phyloP scores from a whole-genome alignment of 192 early-diverging fungal species.

The Kickxella alabastrina region DNA sequence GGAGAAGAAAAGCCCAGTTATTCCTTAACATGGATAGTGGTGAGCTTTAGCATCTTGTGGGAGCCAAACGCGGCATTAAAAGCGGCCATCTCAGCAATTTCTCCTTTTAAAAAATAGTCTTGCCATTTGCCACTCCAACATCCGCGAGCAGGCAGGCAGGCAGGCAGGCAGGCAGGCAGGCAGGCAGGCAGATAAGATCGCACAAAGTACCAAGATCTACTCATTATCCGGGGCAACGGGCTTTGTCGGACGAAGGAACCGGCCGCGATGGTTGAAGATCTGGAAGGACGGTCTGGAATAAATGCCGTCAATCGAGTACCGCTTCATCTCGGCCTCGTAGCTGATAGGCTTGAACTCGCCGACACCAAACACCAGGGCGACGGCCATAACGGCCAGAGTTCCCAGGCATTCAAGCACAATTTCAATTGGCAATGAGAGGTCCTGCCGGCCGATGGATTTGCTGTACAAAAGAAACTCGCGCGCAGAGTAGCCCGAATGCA shows the following conservation, averaged over 20 bases:
- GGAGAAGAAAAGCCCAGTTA: too few relatives aligned
- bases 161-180: too few relatives aligned
- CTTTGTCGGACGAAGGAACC: constrained; percentile 30
- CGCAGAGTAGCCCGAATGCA: constrained; percentile 48
- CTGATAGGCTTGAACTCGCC: constrained; percentile 44
- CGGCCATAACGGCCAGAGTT: constrained; percentile 43
- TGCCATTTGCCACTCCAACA: too few relatives aligned
- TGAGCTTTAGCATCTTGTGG: too few relatives aligned
- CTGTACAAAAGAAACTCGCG: constrained; percentile 45
- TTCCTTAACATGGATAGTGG: too few relatives aligned
- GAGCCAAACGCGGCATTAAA: too few relatives aligned
- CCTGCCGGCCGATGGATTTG: constrained; percentile 46
- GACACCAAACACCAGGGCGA: constrained; percentile 34
- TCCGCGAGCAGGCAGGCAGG: too few relatives aligned
- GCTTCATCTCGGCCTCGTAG: constrained; percentile 53
- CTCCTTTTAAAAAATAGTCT: too few relatives aligned
- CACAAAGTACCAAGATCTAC: too few relatives aligned
- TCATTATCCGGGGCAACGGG: background rate
- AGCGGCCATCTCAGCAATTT: too few relatives aligned
- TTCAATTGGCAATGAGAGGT: constrained; percentile 33
- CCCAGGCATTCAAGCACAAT: constrained; percentile 45
- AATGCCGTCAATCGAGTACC: constrained; percentile 48
- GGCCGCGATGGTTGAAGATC: constrained; percentile 47
- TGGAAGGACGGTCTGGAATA: constrained; percentile 51
- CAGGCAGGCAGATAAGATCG: too few relatives aligned